Base-by-base conservation (phyloP, 305 asterid genomes). In the Andrographis paniculata region DNA sequence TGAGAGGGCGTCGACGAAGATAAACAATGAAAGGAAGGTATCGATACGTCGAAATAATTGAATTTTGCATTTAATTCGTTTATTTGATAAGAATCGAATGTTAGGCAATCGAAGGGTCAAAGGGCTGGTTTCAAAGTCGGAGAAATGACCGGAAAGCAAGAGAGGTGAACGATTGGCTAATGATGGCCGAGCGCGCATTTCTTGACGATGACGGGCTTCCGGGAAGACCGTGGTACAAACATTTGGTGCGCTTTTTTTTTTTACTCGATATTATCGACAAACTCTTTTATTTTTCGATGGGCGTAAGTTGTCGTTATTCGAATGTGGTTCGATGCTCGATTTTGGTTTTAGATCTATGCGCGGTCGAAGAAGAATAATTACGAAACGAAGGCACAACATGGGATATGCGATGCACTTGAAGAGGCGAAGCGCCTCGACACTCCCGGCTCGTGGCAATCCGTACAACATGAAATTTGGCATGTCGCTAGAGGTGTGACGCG, bases 161-260 rank as follows among this genome's bases (percentile, higher is more conserved):
- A 68, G 95, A 75, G 48, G 20, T 87, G 66, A 87, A 81, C 17
- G 94, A 84, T 66, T 62, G 87, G 45, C 73, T 81, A 18, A 81
- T 87, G 87, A 77, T 87, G 94, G 61, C 94, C 14, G 95, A 87
- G 55, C 80, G 97, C 47, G 92, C 89, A 33, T 84, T 87, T 58
- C 69, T 77, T 10, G 87, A 77, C 6, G 55, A 75, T 12, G 88
- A 84, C n/a, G 97, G 95, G 45, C 94, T 87, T 21, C 18, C 73
- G 0, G 82, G 75, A 56, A 69, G 97, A 63, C 45, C 66, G 48
- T 87, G 95, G 95, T 77, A 68, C 56, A 84, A 84, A 72, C 97
- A 87, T 62, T 61, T 84, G 95, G 95, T 87, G 64, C 21, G 88
- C n/a, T n/a, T n/a, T n/a, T n/a, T n/a, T n/a, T n/a, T n/a, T n/a